These are phyloP conservation scores for Phytophthora sojae DNA, from an alignment of 352 stramenopile genomes.

Conservation along the genomic window DNA sequence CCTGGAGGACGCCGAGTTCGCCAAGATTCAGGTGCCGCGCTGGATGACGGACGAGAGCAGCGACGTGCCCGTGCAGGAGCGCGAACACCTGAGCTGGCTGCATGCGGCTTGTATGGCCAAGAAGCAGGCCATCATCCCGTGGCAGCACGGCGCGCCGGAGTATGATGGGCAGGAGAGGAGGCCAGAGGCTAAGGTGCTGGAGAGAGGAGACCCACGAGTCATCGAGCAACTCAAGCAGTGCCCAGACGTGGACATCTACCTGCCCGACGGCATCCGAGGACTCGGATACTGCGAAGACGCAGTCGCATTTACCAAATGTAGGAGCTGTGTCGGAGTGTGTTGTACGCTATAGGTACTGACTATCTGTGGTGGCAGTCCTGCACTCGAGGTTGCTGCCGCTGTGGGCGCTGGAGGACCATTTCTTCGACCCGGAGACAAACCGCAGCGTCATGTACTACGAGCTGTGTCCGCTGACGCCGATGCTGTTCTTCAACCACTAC, in stretches of 20 bases:
- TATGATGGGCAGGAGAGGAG: conserved; percentile 7
- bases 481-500: conserved; percentile 68
- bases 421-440: conserved; percentile 29
- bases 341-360: not conserved
- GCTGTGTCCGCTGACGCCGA: conserved; percentile 46
- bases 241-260: conserved; percentile 55
- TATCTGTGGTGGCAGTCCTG: conserved; percentile 22
- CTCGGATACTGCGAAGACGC: conserved; percentile 63
- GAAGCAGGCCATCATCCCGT: conserved; percentile 41
- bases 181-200: conserved; percentile 23
- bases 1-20: conserved; percentile 24
- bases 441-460: conserved; percentile 55
- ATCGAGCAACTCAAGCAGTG: conserved; percentile 44
- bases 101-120: conserved; percentile 30
- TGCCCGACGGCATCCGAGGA: conserved; percentile 40
- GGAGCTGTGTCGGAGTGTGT: conserved; percentile 1
- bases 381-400: conserved; percentile 42
- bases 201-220: conserved; percentile 33
- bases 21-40: conserved; percentile 24
- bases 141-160: conserved; percentile 32
- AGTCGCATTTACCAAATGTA: conserved; percentile 55
- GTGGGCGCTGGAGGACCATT: conserved; percentile 40
- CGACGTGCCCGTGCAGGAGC: conserved; percentile 35
- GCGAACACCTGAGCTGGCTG: conserved; percentile 42
- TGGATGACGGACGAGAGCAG: conserved; percentile 37